Conservation (phyloP, 345 rosid genomes). For the Punica granatum region DNA sequence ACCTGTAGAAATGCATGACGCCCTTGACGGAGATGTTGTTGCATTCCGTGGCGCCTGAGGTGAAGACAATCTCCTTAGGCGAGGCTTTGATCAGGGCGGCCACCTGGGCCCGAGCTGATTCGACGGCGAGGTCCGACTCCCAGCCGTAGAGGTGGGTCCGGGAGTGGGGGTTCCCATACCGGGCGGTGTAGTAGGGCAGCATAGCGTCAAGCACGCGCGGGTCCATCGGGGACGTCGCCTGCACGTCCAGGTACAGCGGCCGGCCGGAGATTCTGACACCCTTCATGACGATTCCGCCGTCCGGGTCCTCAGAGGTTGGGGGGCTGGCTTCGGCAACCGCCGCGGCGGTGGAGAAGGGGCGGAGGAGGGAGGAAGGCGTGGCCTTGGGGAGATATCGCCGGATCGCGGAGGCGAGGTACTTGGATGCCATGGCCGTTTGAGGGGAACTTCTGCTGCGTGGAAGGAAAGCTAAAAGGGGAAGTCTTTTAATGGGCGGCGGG, state of each 20-base stretch:
- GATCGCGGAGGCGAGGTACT: constrained; percentile 35
- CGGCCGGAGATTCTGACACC: constrained; percentile 64
- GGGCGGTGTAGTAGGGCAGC: constrained; percentile 60
- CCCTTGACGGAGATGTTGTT: constrained; percentile 85
- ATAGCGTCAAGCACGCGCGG: constrained; percentile 86
- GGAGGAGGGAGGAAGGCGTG: constrained; percentile 27
- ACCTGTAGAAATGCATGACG: constrained; percentile 78
- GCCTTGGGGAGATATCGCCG: constrained; percentile 25
- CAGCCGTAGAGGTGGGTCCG: constrained; percentile 95
- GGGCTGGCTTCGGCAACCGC: constrained; percentile 27
- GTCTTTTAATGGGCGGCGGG: background rate
- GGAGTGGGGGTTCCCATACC: constrained; percentile 90
- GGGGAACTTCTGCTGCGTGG: background rate
- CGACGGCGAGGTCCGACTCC: constrained; percentile 92
- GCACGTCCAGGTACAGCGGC: constrained; percentile 76
- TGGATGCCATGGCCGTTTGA: constrained; percentile 44
- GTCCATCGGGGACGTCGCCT: constrained; percentile 82
- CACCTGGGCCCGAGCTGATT: constrained; percentile 65
- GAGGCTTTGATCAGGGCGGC: constrained; percentile 77
- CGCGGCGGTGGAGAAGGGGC: constrained; percentile 19
- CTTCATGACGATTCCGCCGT: constrained; percentile 41
- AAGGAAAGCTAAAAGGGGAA: background rate
- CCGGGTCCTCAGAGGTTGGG: constrained; percentile 26
- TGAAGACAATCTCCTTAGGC: constrained; percentile 79
- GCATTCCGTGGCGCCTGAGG: constrained; percentile 95